Conservation (phyloP, 495 filamentous ascomycete genomes). For the Amorphotheca resinae region DNA sequence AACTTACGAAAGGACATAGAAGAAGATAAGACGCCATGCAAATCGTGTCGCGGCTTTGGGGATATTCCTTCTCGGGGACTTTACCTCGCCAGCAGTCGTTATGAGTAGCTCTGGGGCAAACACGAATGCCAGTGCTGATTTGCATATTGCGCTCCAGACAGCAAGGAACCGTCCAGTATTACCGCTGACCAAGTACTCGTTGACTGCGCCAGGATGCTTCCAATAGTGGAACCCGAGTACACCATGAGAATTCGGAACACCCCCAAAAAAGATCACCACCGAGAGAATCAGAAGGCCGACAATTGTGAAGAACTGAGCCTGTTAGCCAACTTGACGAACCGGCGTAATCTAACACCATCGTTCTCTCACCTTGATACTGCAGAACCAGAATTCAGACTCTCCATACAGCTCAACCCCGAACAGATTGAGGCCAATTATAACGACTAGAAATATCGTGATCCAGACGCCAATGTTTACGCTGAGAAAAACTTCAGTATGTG, state of each 20-base stretch:
- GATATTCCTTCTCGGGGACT: slow-evolving; percentile 32
- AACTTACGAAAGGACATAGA: slow-evolving; percentile 45
- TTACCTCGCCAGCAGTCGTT: slow-evolving; percentile 35
- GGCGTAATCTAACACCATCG: too few species aligned
- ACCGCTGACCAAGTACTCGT: slow-evolving; percentile 24
- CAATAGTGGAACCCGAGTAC: slow-evolving; percentile 67
- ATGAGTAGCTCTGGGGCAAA: slow-evolving; percentile 44
- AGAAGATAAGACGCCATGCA: slow-evolving; percentile 37
- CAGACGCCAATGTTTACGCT: slow-evolving; percentile 67
- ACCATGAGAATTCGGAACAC: slow-evolving; percentile 51
- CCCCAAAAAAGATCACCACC: slow-evolving; percentile 60
- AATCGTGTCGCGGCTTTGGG: slow-evolving; percentile 37
- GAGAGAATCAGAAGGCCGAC: slow-evolving; percentile 53
- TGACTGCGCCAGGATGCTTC: slow-evolving; percentile 49
- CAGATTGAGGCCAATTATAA: slow-evolving; percentile 50
- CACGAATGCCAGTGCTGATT: slow-evolving; percentile 42
- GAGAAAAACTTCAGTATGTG: too few species aligned
- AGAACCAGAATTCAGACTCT: slow-evolving; percentile 77
- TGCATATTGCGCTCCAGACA: slow-evolving; percentile 28
- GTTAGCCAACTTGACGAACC: too few species aligned
- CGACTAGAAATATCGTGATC: slow-evolving; percentile 54
- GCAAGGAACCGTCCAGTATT: slow-evolving; percentile 28
- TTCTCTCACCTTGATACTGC: slow-evolving; percentile 54
- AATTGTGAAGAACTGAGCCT: slow-evolving; percentile 45
- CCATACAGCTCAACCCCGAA: slow-evolving; percentile 59